These are phyloP conservation scores for Withania somnifera DNA, from an alignment of 305 asterid genomes.

Conservation along the genomic window DNA sequence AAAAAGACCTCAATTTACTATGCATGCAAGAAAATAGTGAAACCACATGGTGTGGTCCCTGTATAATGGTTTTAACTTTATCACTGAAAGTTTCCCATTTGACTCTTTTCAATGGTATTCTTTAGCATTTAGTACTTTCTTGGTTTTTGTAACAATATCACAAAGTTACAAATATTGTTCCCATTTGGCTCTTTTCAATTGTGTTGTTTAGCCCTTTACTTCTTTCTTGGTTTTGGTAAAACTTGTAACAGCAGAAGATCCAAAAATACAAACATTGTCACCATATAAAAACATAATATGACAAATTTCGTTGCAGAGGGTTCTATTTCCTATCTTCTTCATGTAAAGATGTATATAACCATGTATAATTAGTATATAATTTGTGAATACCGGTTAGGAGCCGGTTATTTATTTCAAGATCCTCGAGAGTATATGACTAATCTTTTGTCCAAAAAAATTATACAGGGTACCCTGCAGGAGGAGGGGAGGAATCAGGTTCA, in stretches of 20 bases:
- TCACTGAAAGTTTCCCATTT: background rate
- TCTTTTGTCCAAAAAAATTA: background rate
- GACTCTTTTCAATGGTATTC: background rate
- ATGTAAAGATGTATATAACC: no score
- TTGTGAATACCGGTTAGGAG: no score
- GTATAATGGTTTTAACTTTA: background rate
- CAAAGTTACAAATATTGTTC: background rate
- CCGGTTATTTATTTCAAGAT: no score
- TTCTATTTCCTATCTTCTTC: no score
- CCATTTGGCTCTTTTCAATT: background rate
- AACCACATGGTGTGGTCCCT: background rate
- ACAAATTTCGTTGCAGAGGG: background rate
- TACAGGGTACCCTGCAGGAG: constrained; percentile 21
- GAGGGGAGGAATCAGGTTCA: constrained; percentile 22
- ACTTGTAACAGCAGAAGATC: background rate
- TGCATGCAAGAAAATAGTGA: background rate
- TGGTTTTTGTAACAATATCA: background rate
- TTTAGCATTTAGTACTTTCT: background rate
- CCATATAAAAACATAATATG: background rate
- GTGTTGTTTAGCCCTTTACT: background rate
- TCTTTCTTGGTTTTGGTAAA: background rate
- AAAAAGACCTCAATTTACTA: background rate
- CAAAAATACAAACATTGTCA: background rate
- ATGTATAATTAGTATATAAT: no score
- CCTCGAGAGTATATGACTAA: no score